phyloP scores from a whole-genome alignment of 139 green algal species.

The Penium margaritaceum region DNA sequence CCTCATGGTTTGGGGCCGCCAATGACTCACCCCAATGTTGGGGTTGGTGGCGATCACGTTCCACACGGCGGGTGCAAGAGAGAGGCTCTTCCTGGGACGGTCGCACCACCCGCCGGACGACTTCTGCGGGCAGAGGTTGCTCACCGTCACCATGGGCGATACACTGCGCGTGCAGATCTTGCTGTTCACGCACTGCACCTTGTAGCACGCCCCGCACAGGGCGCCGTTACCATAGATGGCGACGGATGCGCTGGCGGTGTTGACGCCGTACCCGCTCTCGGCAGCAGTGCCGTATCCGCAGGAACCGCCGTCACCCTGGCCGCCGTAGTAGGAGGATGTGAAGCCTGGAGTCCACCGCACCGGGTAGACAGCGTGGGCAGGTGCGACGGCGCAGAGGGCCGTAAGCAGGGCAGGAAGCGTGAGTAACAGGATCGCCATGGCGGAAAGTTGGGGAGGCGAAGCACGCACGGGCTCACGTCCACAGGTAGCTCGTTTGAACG shows the following conservation, averaged over 20 bases:
- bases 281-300: neutral
- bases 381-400: too few species aligned
- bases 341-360: neutral
- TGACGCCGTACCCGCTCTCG: neutral
- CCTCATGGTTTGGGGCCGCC: too few species aligned
- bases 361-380: too few species aligned
- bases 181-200: constrained; percentile 4
- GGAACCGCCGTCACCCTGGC: neutral
- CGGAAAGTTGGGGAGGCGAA: too few species aligned
- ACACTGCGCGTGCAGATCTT: neutral
- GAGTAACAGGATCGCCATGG: too few species aligned
- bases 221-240: neutral
- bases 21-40: constrained; percentile 1
- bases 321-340: constrained; percentile 2
- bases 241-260: neutral
- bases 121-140: neutral
- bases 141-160: neutral
- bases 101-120: constrained; percentile 1
- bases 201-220: neutral
- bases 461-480: too few species aligned
- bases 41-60: constrained; percentile 5
- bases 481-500: too few species aligned
- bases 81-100: neutral
- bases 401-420: too few species aligned
- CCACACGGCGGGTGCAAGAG: neutral